Conservation (phyloP, 2,329 filamentous ascomycete species). For the Diaporthe sp. region DNA sequence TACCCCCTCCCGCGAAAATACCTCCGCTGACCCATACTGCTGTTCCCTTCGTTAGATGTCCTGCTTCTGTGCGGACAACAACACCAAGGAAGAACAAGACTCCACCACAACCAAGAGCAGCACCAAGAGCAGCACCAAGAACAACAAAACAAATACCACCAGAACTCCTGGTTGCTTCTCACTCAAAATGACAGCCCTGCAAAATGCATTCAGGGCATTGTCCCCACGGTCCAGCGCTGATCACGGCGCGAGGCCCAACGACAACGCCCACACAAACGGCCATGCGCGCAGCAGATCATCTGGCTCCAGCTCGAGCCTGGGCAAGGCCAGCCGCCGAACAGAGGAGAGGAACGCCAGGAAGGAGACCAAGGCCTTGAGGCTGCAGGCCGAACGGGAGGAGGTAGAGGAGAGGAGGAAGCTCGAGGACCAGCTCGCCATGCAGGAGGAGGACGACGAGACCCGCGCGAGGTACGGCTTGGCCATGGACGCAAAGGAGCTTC, state of each 20-base stretch:
- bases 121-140: neutral
- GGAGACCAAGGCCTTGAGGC: slow-evolving; percentile 39
- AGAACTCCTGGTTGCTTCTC: neutral
- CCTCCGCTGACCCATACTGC: neutral
- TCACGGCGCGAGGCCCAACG: slow-evolving; percentile 5
- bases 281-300: slow-evolving; percentile 19
- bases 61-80: slow-evolving; percentile 9
- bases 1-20: neutral
- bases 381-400: slow-evolving; percentile 39
- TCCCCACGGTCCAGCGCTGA: slow-evolving; percentile 34
- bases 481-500: slow-evolving; percentile 41
- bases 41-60: neutral
- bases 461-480: slow-evolving; percentile 44
- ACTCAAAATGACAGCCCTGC: slow-evolving; percentile 33
- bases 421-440: slow-evolving; percentile 46
- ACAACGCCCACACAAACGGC: neutral
- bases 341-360: slow-evolving; percentile 48
- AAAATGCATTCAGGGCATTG: slow-evolving; percentile 33
- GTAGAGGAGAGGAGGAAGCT: slow-evolving; percentile 46
- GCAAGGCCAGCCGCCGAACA: slow-evolving; percentile 28
- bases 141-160: neutral
- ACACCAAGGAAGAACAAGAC: neutral
- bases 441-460: slow-evolving; percentile 43
- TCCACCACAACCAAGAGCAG: neutral
- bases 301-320: slow-evolving; percentile 19